A percentile compares a stretch with the other conserved stretches of the same genome.
Conservation (phyloP, 2,329 filamentous ascomycete species). For the Verticillium tricorpus region DNA sequence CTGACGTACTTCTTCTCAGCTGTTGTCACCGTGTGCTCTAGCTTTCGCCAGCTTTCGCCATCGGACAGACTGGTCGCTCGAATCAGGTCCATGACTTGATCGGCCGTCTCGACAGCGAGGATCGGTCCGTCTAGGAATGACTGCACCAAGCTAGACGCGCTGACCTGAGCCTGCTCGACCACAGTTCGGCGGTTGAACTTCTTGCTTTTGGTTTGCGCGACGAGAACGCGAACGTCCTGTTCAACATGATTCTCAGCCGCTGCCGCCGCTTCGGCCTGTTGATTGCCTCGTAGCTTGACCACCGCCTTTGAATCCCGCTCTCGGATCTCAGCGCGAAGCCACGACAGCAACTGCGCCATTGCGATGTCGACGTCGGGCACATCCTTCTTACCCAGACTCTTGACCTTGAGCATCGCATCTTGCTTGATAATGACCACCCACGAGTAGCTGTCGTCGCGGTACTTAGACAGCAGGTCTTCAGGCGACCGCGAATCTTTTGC, state of each 20-base stretch:
- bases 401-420: slow-evolving; percentile 72
- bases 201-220: slow-evolving; percentile 78
- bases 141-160: slow-evolving; percentile 58
- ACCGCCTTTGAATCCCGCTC: slow-evolving; percentile 66
- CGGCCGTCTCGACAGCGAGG: slow-evolving; percentile 81
- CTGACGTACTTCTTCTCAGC: slow-evolving; percentile 77
- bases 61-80: slow-evolving; percentile 72
- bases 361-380: slow-evolving; percentile 71
- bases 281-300: slow-evolving; percentile 31
- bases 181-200: slow-evolving; percentile 87
- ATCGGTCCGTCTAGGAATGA: slow-evolving; percentile 75
- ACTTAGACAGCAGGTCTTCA: slow-evolving; percentile 73
- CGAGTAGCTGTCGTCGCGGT: slow-evolving; percentile 71
- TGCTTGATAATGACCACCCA: slow-evolving; percentile 90
- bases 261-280: slow-evolving; percentile 24
- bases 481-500: slow-evolving; percentile 73
- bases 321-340: slow-evolving; percentile 77
- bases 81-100: slow-evolving; percentile 75
- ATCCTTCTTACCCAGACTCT: slow-evolving; percentile 72
- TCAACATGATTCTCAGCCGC: slow-evolving; percentile 35
- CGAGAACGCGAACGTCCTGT: slow-evolving; percentile 79
- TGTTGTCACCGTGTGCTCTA: slow-evolving; percentile 73
- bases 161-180: slow-evolving; percentile 69
- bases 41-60: slow-evolving; percentile 74
- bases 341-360: slow-evolving; percentile 66